Evolutionary conservation across 192 early-diverging fungal genomes (phyloP).

Genomic region (Backusella parvicylindrica): DNA sequence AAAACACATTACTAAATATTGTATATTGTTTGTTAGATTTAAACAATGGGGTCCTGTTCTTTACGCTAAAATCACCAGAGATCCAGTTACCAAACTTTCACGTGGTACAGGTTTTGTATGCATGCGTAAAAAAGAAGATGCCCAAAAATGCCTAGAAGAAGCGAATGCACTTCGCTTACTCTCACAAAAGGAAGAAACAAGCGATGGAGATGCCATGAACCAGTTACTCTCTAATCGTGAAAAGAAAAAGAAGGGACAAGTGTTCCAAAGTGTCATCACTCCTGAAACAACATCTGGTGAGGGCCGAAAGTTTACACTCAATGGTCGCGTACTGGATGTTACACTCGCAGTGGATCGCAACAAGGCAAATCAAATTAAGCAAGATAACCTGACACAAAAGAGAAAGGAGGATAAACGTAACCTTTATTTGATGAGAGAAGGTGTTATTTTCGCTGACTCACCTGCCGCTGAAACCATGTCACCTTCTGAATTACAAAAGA

Average conservation of each 20-base stretch:
- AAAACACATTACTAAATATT: background rate
- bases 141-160: conserved; percentile 70
- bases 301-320: conserved; percentile 61
- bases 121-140: conserved; percentile 68
- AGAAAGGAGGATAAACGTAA: conserved; percentile 80
- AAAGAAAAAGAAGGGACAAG: conserved; percentile 54
- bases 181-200: conserved; percentile 41
- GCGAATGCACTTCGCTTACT: conserved; percentile 60
- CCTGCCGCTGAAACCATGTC: conserved; percentile 68
- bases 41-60: conserved; percentile 66
- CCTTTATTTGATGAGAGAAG: conserved; percentile 89
- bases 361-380: conserved; percentile 62
- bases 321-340: conserved; percentile 82
- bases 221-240: conserved; percentile 37
- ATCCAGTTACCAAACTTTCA: conserved; percentile 76
- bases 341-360: conserved; percentile 73
- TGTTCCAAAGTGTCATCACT: conserved; percentile 56
- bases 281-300: conserved; percentile 55
- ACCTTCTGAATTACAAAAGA: conserved; percentile 76
- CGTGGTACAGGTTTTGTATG: conserved; percentile 95
- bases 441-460: conserved; percentile 83
- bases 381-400: conserved; percentile 51
- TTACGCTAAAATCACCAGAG: conserved; percentile 84
- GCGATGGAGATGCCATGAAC: conserved; percentile 31
- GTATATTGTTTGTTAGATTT: conserved; percentile 47